Conservation (phyloP, 2,329 filamentous ascomycete species). For the Plenodomus biglobosus region DNA sequence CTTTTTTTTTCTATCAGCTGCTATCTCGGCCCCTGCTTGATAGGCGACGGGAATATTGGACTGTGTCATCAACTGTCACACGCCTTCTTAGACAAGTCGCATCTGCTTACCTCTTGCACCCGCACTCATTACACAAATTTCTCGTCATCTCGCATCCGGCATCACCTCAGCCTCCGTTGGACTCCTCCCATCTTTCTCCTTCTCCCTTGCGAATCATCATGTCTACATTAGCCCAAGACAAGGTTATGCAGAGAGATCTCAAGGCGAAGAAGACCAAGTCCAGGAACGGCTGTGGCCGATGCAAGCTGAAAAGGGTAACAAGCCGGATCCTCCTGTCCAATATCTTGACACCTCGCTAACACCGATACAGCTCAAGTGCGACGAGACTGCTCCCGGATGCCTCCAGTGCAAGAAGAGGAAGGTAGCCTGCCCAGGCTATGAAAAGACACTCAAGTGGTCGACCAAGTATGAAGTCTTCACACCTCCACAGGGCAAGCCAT, state of each 20-base stretch:
- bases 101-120: conserved; percentile 16
- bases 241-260: conserved; percentile 27
- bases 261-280: conserved; percentile 42
- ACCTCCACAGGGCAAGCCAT: conserved; percentile 20
- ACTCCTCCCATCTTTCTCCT: conserved; percentile 15
- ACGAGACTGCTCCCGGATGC: conserved; percentile 48
- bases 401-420: conserved; percentile 49
- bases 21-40: conserved; percentile 27
- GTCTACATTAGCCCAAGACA: conserved; percentile 34
- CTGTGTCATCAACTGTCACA: conserved; percentile 27
- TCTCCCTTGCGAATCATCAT: conserved; percentile 21
- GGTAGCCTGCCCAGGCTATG: conserved; percentile 51
- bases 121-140: conserved; percentile 17
- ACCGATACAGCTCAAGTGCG: conserved; percentile 46
- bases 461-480: conserved; percentile 53
- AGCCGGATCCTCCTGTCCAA: conserved; percentile 1
- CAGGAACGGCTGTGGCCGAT: conserved; percentile 40
- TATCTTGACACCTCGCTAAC: conserved; percentile 17
- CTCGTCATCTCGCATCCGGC: conserved; percentile 13
- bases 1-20: conserved; percentile 36
- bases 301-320: conserved; percentile 41
- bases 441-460: conserved; percentile 52
- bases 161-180: conserved; percentile 22
- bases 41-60: conserved; percentile 32
- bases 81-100: conserved; percentile 19